Base-by-base conservation (phyloP, 768 basidiomycete genomes). In the Agaricus subrufescens region DNA sequence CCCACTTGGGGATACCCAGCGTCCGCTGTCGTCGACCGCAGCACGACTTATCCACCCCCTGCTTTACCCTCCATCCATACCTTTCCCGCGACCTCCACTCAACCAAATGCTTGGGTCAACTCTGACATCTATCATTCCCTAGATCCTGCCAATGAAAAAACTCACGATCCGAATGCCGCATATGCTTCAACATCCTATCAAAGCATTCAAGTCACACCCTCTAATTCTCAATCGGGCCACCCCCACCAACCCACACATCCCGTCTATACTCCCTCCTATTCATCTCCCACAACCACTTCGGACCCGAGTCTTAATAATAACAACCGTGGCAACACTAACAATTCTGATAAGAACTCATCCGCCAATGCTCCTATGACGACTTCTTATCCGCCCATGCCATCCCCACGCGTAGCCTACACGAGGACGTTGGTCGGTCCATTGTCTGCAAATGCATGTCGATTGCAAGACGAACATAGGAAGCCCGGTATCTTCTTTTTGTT, bases 401-500 rank as follows among this genome's bases (percentile, higher is more conserved):
- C 39, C 72, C 76, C 42, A 74, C 84, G 52, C 70, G 81, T 54
- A 61, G 76, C 84, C 4, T 94, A 91, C 69, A 91, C 91, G 10
- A 82, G 93, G 51, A 94, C 94, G 1, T 82, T 97, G 6, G 91
- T 97, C 56, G 95, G 95, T 8, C 90, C 93, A 1, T 78, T 96
- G 14, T 88, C 88, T 15, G 85, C 92, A 30, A 91, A 91, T 66
- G 94, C 92, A 14, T 89, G 87, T 68, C 84, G 87, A 49, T 77
- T 97, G 50, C 73, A 84, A 55, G 94, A 96, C 66, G 90, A 93
- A 65, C 84, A 94, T 69, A 86, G 89, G 58, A 85, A 86, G 59
- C 79, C 83, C 50, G 95, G 94, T 6, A 87, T 97, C 60, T 98
- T 93, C 71, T 98, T 97, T 75, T 85, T 97, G 59, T 93, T 95